These are phyloP conservation scores for Logfia minima DNA, from an alignment of 129 eudicot genomes.

Conservation along the genomic window DNA sequence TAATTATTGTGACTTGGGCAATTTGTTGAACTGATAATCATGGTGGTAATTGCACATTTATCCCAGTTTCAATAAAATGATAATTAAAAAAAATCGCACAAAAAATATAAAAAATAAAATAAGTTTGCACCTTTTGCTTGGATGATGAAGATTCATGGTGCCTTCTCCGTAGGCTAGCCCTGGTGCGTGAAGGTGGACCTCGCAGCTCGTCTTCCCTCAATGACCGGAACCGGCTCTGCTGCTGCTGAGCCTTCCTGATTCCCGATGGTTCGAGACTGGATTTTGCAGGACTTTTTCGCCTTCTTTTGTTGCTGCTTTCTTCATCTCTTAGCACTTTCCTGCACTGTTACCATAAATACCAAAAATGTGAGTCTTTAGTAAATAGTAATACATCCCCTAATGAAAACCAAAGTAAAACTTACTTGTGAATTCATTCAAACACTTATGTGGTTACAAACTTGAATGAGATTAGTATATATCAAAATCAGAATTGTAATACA, in stretches of 20 bases:
- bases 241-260: slow-evolving; percentile 37
- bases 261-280: slow-evolving; percentile 21
- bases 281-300: background rate
- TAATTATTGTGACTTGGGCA: no score
- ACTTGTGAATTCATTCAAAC: slow-evolving; percentile 34
- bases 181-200: slow-evolving; percentile 44
- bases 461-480: background rate
- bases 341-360: slow-evolving; percentile 24
- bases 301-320: slow-evolving; percentile 26
- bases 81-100: background rate
- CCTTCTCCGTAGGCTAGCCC: slow-evolving; percentile 54
- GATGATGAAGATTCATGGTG: slow-evolving; percentile 36
- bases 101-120: background rate
- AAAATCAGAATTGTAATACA: slow-evolving; percentile 12
- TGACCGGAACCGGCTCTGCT: slow-evolving; percentile 31
- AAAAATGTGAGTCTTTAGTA: slow-evolving; percentile 4
- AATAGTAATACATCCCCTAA: background rate
- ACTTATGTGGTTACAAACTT: slow-evolving; percentile 17
- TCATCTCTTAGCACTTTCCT: slow-evolving; percentile 21
- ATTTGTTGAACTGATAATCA: no score
- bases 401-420: slow-evolving; percentile 13
- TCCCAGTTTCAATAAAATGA: background rate
- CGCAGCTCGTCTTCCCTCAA: slow-evolving; percentile 40
- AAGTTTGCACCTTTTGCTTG: slow-evolving; percentile 14
- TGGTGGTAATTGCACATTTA: background rate